Base-by-base conservation (phyloP, 2,329 filamentous ascomycete species). In the Cryphonectria parasitica region DNA sequence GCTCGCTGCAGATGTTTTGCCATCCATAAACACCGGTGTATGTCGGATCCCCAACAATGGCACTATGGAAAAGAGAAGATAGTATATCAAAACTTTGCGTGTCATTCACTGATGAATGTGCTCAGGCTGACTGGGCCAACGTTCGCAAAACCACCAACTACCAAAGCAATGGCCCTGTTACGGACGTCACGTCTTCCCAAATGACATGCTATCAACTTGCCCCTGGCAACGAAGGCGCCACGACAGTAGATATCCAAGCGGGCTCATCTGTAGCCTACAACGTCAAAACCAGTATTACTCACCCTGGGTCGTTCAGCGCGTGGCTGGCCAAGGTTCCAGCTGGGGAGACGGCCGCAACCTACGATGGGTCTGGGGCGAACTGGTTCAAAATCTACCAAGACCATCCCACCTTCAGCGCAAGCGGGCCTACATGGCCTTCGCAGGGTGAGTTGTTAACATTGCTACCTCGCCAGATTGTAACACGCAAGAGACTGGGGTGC, bases 111-210 rank as follows among this genome's bases (percentile, higher is more conserved):
- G 13, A 69, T 52, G 22, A 17, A 17, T 3, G 34, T 34, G 34
- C 25, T 1, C 41, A 69, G 68, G 56, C n/a, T 13, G 83, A 85
- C 75, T 86, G 85, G 85, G 80, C 82, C 63, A 80, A 82, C 58
- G 81, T 86, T 62, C 80, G 84, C 34, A 82, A 82, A 74, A 85
- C 84, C 13, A 80, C 82, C 64, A 86, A 86, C 77, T 86, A 80
- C 76, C 83, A 87, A 75, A 80, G 77, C 76, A 86, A 86, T 73
- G 82, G 80, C 1, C 83, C 83, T 71, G 84, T 87, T 49, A 83
- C 83, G 3, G 80, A 84, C 71, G 84, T 87, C 41, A 80, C 75
- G 64, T 84, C 82, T 54, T 74, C 80, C 1, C 81, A 83, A 70
- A 84, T 87, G 78, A 83, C 83, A n/a, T 87, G 85, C 80, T 87